These are phyloP conservation scores for Mycena vulgaris DNA, from an alignment of 768 basidiomycete species.

Conservation along the genomic window DNA sequence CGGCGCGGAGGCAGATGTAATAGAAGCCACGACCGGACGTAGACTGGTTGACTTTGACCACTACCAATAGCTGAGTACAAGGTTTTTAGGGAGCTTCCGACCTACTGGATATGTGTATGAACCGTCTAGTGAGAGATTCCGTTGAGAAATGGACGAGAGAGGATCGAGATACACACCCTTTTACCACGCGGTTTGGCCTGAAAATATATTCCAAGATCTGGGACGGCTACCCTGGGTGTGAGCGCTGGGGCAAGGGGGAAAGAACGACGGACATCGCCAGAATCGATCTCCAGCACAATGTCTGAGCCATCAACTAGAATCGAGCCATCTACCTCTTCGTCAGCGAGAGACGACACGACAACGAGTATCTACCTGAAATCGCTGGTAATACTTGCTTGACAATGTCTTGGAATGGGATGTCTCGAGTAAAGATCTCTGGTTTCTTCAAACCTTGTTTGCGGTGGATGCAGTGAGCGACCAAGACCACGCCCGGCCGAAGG, in stretches of 20 bases:
- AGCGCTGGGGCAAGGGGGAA: not conserved
- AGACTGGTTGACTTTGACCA: conserved; percentile 17
- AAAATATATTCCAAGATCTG: not conserved
- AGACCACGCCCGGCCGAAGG: not conserved
- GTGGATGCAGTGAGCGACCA: conserved; percentile 7
- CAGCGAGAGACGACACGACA: not conserved
- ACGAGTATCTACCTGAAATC: not conserved
- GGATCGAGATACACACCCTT: not conserved
- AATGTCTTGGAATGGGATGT: conserved; percentile 18
- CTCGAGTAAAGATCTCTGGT: not conserved
- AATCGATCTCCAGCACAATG: not conserved
- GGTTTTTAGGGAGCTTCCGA: not conserved
- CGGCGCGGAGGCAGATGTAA: conserved; percentile 17
- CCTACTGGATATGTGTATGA: conserved; percentile 22
- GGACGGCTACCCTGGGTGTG: not conserved
- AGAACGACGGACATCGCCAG: not conserved
- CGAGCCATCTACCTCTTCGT: no score
- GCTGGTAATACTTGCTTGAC: not conserved
- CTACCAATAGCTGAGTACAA: not conserved
- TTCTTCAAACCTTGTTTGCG: not conserved
- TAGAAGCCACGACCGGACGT: conserved; percentile 18
- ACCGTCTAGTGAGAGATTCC: not conserved
- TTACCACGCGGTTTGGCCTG: not conserved
- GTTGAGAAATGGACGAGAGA: not conserved
- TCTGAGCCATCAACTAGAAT: not conserved